These are phyloP conservation scores for Trypanosoma caninum DNA, from an alignment of 208 protist species.

Conservation along the genomic window DNA sequence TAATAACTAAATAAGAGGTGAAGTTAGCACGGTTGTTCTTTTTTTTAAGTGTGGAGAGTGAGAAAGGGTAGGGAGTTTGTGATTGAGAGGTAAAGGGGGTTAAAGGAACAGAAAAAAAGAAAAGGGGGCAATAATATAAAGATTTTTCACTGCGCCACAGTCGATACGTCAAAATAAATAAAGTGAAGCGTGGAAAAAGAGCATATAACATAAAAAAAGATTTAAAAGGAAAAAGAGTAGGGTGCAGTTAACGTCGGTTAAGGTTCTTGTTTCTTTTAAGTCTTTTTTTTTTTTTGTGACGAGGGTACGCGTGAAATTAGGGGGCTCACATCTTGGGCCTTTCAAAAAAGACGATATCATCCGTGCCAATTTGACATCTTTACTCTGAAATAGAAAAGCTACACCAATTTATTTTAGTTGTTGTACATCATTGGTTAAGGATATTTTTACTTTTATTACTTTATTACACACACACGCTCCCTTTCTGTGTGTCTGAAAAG, in stretches of 20 bases:
- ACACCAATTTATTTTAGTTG: neutral
- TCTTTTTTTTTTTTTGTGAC: too few relatives aligned
- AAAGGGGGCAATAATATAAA: constrained; percentile 10
- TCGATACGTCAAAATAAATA: constrained; percentile 13
- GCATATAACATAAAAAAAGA: too few relatives aligned
- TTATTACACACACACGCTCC: neutral
- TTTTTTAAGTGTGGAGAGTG: neutral
- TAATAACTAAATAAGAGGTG: neutral
- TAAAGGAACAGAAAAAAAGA: neutral
- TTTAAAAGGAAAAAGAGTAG: too few relatives aligned
- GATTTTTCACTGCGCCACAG: too few relatives aligned
- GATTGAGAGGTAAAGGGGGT: neutral
- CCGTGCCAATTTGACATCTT: too few relatives aligned
- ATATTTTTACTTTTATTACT: neutral
- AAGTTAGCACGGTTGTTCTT: neutral
- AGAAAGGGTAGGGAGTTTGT: neutral
- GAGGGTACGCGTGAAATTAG: too few relatives aligned
- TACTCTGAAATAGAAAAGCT: too few relatives aligned
- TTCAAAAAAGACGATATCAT: too few relatives aligned
- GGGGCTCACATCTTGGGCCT: too few relatives aligned
- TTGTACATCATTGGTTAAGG: neutral
- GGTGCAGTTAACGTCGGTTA: too few relatives aligned
- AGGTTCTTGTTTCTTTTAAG: too few relatives aligned
- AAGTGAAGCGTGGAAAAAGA: neutral
- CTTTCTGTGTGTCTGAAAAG: neutral